These are phyloP conservation scores for Cokeromyces recurvatus DNA, from an alignment of 371 early-diverging fungal genomes.

Conservation along the genomic window DNA sequence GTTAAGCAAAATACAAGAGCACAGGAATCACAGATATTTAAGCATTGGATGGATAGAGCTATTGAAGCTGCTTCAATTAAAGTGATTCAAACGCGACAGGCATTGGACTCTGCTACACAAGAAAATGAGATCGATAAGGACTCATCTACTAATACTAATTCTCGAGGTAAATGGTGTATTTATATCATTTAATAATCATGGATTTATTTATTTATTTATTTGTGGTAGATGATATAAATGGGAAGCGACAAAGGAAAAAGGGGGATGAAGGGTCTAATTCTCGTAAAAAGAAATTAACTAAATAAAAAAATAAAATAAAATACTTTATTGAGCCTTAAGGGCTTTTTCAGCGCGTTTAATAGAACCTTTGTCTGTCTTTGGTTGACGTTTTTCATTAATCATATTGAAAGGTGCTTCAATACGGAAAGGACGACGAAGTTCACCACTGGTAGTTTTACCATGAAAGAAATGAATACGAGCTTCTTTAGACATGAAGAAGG, in stretches of 20 bases:
- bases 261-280: conserved; percentile 11
- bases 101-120: conserved; percentile 11
- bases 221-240: conserved; percentile 16
- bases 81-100: conserved; percentile 26
- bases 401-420: conserved; percentile 58
- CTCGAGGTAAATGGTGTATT: conserved; percentile 10
- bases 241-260: conserved; percentile 21
- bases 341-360: conserved; percentile 53
- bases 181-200: no score
- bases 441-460: conserved; percentile 62
- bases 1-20: conserved; percentile 16
- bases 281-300: conserved; percentile 18
- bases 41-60: conserved; percentile 43
- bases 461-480: conserved; percentile 65
- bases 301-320: conserved; percentile 6
- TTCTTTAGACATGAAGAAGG: conserved; percentile 57
- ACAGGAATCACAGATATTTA: conserved; percentile 40
- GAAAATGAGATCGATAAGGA: background rate
- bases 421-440: conserved; percentile 79
- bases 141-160: background rate
- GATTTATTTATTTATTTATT: no score
- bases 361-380: conserved; percentile 39
- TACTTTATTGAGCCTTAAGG: conserved; percentile 30
- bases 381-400: conserved; percentile 28
- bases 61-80: conserved; percentile 38